Base-by-base conservation (phyloP, 805 yeast genomes). In the Monosporozyma aerobia region DNA sequence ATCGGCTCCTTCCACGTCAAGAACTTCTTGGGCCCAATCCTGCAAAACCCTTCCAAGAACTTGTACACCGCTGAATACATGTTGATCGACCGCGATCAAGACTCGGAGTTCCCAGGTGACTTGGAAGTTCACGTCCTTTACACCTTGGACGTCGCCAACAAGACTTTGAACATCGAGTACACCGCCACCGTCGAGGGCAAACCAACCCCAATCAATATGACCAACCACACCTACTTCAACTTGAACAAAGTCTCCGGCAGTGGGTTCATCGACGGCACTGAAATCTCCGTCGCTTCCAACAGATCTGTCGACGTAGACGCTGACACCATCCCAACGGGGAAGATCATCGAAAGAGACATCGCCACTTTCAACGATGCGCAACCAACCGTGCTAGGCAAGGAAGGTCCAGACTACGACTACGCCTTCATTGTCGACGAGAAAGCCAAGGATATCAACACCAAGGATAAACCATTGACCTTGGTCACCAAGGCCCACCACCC, bases 201-300 rank as follows among this genome's bases (percentile, higher is more conserved):
- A 23, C 69, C 75, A 47, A 80, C 88, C 4, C 68, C 76, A 29
- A 72, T 82, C 44, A 77, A 78, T 57, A 68, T 83, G 63, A 80
- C 87, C 27, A 83, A 82, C 64, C 89, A 83, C 61, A 67, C 82
- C 3, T 82, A 80, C 67, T 83, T 81, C 73, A 81, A 78, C 62
- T 63, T 80, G 45, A 68, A 70, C 53, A 64, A 65, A 69, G 50
- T 57, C 19, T 57, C 57, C 32, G 57, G 61, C 33, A 58, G 62
- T 10, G 59, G 59, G 16, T 59, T 66, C 3, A 65, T 72, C 48
- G 72, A 61, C 6, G 77, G 73, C 29, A 71, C 77, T n/a, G 63
- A 69, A 53, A 49, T 76, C 29, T 56, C 61, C 53, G 62, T 80
- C 47, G 62, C 63, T 44, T 64, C 80, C 29, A 70, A 71, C 55